phyloP scores from a whole-genome alignment of 495 filamentous ascomycete species.

The Penicillium odoratum region DNA sequence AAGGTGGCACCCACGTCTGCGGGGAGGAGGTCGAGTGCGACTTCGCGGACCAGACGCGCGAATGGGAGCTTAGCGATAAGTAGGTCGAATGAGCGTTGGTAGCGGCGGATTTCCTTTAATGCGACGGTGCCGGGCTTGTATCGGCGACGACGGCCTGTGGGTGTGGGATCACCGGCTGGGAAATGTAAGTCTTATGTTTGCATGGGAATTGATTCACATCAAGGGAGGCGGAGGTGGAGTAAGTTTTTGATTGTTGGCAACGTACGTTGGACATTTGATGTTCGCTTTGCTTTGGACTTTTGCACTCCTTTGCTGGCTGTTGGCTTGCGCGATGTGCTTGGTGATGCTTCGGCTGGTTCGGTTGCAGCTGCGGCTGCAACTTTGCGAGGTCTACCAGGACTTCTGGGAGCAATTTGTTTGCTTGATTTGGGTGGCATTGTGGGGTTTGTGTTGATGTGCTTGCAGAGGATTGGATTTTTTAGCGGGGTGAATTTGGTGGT shows the following conservation, averaged over 20 bases:
- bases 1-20: constrained; percentile 56
- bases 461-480: background rate
- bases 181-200: constrained; percentile 5
- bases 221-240: background rate
- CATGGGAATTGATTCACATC: background rate
- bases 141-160: constrained; percentile 59
- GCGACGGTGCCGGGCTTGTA: constrained; percentile 86
- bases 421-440: constrained; percentile 25
- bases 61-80: constrained; percentile 83
- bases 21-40: constrained; percentile 60
- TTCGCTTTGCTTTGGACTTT: constrained; percentile 19
- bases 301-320: constrained; percentile 21
- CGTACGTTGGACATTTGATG: constrained; percentile 44
- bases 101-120: constrained; percentile 80
- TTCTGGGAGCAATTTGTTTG: constrained; percentile 12
- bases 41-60: constrained; percentile 85
- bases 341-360: constrained; percentile 3
- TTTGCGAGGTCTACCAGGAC: constrained; percentile 6
- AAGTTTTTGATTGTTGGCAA: constrained; percentile 4
- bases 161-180: constrained; percentile 71
- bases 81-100: constrained; percentile 81
- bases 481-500: background rate
- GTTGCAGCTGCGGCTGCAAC: background rate
- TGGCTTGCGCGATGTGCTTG: constrained; percentile 22
- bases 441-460: constrained; percentile 1